A percentile compares a stretch with the other conserved stretches of the same genome.
Evolutionary conservation across 2,329 filamentous ascomycete genomes (phyloP).

Genomic region (Cryoendolithus antarcticus): DNA sequence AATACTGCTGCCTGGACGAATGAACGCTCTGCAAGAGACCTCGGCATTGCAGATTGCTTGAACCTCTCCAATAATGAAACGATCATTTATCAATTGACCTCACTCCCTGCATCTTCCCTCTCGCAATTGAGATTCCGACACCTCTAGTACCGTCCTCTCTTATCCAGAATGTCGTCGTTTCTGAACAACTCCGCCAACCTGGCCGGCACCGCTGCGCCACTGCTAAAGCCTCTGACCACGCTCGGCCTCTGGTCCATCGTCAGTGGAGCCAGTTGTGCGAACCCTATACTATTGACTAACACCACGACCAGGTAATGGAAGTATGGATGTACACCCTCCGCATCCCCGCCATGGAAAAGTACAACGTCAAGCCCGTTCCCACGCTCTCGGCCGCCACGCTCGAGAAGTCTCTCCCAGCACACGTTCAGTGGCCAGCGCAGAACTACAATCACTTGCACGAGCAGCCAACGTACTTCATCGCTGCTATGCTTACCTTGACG

Average conservation of each 20-base stretch:
- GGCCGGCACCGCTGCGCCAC: constrained; percentile 1
- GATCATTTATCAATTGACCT: too few relatives aligned
- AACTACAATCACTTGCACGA: constrained; percentile 35
- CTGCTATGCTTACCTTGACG: constrained; percentile 24
- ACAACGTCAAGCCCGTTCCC: constrained; percentile 13
- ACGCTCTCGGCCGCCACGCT: constrained; percentile 2
- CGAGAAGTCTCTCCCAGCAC: constrained; percentile 5
- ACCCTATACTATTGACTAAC: too few relatives aligned
- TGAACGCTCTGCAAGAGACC: too few relatives aligned
- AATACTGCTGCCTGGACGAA: too few relatives aligned
- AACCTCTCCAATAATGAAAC: too few relatives aligned
- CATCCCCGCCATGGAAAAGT: constrained; percentile 24
- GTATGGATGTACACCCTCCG: constrained; percentile 30
- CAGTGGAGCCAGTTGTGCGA: too few relatives aligned
- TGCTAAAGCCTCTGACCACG: constrained; percentile 2
- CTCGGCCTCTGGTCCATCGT: too few relatives aligned
- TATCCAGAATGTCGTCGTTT: too few relatives aligned
- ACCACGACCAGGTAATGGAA: constrained; percentile 20
- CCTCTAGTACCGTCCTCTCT: too few relatives aligned
- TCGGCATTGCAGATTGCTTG: too few relatives aligned
- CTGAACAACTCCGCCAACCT: constrained; percentile 3
- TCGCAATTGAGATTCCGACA: too few relatives aligned
- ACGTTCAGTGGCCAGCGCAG: constrained; percentile 7
- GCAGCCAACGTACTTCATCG: constrained; percentile 36
- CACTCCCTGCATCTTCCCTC: too few relatives aligned